Evolutionary conservation across 108 stramenopile species (phyloP).

Genomic region (Cyclotella baltica): DNA sequence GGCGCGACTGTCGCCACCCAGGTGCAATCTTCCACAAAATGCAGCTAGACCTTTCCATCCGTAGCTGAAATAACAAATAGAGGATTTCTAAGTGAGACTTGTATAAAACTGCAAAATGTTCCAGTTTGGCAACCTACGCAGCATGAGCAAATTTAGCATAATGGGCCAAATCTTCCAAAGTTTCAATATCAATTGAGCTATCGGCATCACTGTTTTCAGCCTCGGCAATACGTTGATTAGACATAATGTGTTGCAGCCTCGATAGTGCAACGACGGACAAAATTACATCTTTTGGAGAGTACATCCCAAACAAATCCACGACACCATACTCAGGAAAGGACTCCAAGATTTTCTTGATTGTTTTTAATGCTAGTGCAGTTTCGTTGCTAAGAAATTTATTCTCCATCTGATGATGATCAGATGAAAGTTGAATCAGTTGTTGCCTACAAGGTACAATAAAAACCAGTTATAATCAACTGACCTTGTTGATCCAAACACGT

Average conservation of each 20-base stretch:
- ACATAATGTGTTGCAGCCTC: constrained; percentile 51
- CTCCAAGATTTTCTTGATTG: constrained; percentile 61
- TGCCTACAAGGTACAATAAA: background rate
- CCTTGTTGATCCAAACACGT: constrained; percentile 16
- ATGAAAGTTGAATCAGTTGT: background rate
- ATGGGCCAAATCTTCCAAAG: constrained; percentile 67
- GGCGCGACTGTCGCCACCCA: constrained; percentile 58
- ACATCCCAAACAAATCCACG: constrained; percentile 54
- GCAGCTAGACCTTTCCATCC: constrained; percentile 75
- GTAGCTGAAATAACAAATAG: no score
- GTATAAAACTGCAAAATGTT: no score
- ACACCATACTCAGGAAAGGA: constrained; percentile 70
- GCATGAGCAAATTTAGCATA: constrained; percentile 67
- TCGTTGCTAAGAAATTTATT: constrained; percentile 55
- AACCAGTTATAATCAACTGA: background rate
- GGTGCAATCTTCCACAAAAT: constrained; percentile 59
- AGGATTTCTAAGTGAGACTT: no score
- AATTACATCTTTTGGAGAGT: constrained; percentile 55
- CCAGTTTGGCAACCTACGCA: no score
- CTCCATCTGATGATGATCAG: constrained; percentile 36
- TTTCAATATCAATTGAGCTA: constrained; percentile 33
- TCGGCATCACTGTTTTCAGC: background rate
- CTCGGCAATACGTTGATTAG: constrained; percentile 17
- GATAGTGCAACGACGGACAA: constrained; percentile 51
- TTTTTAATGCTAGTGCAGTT: constrained; percentile 59